phyloP scores from a whole-genome alignment of 2,329 filamentous ascomycete genomes.

The Phoma sp. region DNA sequence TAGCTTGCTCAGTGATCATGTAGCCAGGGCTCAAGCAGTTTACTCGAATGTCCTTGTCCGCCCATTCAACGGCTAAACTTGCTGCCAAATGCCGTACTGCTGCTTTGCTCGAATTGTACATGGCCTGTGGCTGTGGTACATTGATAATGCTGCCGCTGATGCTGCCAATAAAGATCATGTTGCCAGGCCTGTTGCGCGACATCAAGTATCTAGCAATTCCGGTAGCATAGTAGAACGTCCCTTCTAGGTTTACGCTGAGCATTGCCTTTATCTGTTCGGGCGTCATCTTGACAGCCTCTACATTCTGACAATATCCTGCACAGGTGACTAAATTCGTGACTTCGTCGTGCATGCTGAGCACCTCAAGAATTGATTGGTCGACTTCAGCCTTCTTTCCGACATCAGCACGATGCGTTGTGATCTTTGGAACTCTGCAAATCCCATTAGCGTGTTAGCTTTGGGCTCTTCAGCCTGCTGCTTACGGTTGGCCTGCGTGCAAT shows the following conservation, averaged over 20 bases:
- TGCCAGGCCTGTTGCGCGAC: background rate
- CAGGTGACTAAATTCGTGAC: background rate
- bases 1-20: background rate
- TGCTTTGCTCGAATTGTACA: background rate
- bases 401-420: background rate
- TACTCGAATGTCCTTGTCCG: background rate
- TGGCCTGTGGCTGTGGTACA: background rate
- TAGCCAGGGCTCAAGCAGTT: background rate
- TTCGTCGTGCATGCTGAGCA: background rate
- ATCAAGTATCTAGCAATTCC: background rate
- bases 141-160: background rate
- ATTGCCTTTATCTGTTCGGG: slow-evolving; percentile 46
- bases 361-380: background rate
- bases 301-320: background rate
- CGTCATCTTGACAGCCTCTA: background rate
- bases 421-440: background rate
- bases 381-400: background rate
- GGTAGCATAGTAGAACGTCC: background rate
- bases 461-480: background rate
- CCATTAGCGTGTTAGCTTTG: background rate
- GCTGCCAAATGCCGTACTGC: background rate
- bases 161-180: background rate
- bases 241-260: slow-evolving; percentile 49
- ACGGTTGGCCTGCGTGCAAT: background rate
- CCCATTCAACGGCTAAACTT: background rate